Evolutionary conservation across 164 flowering plant genomes (phyloP).

Genomic region (Litsea cubeba): DNA sequence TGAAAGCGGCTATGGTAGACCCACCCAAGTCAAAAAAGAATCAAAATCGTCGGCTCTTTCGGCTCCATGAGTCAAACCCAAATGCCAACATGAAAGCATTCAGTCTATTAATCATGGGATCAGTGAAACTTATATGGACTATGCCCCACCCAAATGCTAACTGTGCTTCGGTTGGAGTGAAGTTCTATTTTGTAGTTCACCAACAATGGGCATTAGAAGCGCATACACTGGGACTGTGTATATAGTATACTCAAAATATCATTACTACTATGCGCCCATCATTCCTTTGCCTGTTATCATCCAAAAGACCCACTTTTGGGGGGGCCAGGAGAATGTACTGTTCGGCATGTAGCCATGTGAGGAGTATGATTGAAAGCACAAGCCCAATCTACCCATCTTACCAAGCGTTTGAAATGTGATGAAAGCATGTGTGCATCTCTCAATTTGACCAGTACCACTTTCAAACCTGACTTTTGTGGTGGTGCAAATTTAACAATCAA

Average conservation of each 20-base stretch:
- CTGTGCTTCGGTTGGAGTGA: no score
- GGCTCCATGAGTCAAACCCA: no score
- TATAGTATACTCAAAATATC: background rate
- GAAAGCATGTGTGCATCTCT: background rate
- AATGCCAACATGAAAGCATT: no score
- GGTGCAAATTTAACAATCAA: background rate
- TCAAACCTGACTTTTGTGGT: background rate
- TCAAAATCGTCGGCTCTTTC: background rate
- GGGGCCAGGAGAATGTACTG: background rate
- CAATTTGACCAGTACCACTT: background rate
- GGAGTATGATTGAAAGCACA: background rate
- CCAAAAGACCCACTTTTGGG: background rate
- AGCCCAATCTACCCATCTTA: background rate
- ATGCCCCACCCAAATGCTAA: no score
- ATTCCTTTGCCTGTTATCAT: conserved; percentile 3
- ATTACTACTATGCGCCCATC: background rate
- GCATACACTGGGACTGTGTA: background rate
- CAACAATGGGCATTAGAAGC: background rate
- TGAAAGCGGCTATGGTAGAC: no score
- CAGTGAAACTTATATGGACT: no score
- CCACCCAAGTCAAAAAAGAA: background rate
- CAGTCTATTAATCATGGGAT: no score
- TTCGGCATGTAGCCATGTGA: background rate
- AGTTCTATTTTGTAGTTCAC: background rate
- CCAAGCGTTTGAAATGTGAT: background rate